Conservation (phyloP, 208 protist genomes). For the Hexamita inflata region DNA sequence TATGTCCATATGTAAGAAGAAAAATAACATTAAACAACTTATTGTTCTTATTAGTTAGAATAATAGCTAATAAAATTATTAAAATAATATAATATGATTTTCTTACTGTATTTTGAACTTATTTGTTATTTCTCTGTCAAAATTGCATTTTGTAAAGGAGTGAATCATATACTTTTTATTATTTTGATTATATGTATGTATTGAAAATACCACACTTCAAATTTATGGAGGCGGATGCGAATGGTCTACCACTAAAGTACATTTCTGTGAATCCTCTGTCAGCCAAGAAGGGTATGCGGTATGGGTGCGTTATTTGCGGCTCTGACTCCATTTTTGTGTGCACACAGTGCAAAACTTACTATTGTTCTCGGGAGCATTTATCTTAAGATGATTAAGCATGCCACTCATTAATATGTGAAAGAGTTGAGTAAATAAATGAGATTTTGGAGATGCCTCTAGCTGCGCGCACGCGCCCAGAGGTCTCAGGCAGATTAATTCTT, state of each 20-base stretch:
- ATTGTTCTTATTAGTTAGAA: too few species aligned
- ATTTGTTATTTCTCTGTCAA: too few species aligned
- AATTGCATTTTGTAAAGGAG: too few species aligned
- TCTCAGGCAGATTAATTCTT: background rate
- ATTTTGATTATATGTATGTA: too few species aligned
- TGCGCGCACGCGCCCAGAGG: conserved; percentile 8
- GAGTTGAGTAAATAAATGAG: background rate
- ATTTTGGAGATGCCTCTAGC: conserved; percentile 20
- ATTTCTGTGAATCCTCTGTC: conserved; percentile 2
- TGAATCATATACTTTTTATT: too few species aligned
- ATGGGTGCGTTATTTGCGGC: conserved; percentile 10
- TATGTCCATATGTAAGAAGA: too few species aligned
- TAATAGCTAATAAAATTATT: too few species aligned
- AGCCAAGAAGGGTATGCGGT: background rate
- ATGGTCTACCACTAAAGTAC: conserved; percentile 5
- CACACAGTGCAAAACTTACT: conserved; percentile 26
- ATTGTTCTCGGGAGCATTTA: conserved; percentile 23
- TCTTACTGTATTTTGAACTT: too few species aligned
- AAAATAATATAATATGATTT: too few species aligned
- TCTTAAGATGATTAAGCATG: conserved; percentile 14
- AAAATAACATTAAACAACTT: too few species aligned
- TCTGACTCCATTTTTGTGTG: conserved; percentile 2
- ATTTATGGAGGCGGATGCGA: too few species aligned
- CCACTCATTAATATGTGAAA: conserved; percentile 10
- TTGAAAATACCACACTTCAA: too few species aligned